Base-by-base conservation (phyloP, 768 basidiomycete species). In the Calocybe indica region DNA sequence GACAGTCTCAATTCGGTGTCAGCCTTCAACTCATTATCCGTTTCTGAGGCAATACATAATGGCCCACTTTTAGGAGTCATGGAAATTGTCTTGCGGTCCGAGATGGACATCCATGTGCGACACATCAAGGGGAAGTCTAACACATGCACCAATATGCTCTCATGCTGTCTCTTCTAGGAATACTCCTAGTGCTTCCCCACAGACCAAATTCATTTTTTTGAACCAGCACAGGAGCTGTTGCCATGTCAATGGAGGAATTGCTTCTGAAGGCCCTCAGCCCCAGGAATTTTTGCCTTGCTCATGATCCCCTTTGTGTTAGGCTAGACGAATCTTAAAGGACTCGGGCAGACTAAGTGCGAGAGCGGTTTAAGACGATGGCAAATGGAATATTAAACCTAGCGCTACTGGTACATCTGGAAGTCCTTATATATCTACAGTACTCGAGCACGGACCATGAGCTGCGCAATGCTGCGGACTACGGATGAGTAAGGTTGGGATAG, bases 71-170 rank as follows among this genome's bases (percentile, higher is more conserved):
- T 52, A 60, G 35, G 9, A 2, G 1, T 31, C 22, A 7, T 60
- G 53, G 40, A 3, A 35, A 51, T 47, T 52, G 52, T 52, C 55
- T 49, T 45, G 35, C 15, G 8, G 15, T 4, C n/a, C 30, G 58
- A 46, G 55, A 59, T 62, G 61, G 65, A 63, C 32, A 45, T 36
- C 29, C 6, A 6, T 36, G 45, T 28, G 67, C 66, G 37, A 10
- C 54, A 55, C 32, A 57, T 59, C 5, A 14, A 43, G 5, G 53
- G 55, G 12, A 53, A 55, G 12, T 36, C 50, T 3, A 59, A 59
- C 42, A 39, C 49, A 10, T 22, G 48, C 1, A 53, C 53, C 6
- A 51, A 59, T 37, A 35, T 55, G 15, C 50, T 59, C 22, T 59
- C 58, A 12, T 28, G 48, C 15, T 35, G 53, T 6, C 32, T 59